Conservation (phyloP, 768 basidiomycete genomes). For the Tubosaeta sp. region DNA sequence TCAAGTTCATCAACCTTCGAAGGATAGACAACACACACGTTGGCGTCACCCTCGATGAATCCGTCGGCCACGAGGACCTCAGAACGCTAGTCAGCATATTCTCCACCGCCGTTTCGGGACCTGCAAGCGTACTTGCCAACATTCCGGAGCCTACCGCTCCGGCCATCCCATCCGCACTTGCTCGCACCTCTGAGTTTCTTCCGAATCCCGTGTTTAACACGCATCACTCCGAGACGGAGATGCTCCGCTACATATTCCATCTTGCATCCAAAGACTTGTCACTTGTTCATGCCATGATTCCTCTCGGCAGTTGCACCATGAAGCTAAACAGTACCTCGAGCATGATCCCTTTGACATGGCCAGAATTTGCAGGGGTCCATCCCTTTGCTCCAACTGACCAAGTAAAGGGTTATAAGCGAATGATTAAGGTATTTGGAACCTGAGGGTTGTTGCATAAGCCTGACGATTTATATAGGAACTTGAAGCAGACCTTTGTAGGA, state of each 20-base stretch:
- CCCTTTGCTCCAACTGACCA: slow-evolving; percentile 91
- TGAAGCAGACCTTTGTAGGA: slow-evolving; percentile 83
- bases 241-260: slow-evolving; percentile 94
- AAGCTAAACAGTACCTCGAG: slow-evolving; percentile 98
- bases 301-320: slow-evolving; percentile 95
- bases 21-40: slow-evolving; percentile 67
- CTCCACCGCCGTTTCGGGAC: slow-evolving; percentile 53
- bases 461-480: slow-evolving; percentile 60
- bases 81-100: slow-evolving; percentile 80
- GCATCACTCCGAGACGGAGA: slow-evolving; percentile 97
- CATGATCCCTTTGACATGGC: slow-evolving; percentile 95
- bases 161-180: slow-evolving; percentile 52
- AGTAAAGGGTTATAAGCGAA: slow-evolving; percentile 76
- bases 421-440: slow-evolving; percentile 59
- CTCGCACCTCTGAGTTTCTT: slow-evolving; percentile 66
- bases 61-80: slow-evolving; percentile 71
- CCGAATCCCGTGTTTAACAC: slow-evolving; percentile 92
- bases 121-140: slow-evolving; percentile 43
- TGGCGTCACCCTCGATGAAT: slow-evolving; percentile 92
- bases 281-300: slow-evolving; percentile 94
- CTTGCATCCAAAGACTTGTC: slow-evolving; percentile 93
- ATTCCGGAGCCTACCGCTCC: slow-evolving; percentile 39
- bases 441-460: not conserved
- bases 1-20: slow-evolving; percentile 80
- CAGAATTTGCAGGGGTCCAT: slow-evolving; percentile 86